Evolutionary conservation across 768 basidiomycete genomes (phyloP).

Genomic region (Lactifluus pinguis): DNA sequence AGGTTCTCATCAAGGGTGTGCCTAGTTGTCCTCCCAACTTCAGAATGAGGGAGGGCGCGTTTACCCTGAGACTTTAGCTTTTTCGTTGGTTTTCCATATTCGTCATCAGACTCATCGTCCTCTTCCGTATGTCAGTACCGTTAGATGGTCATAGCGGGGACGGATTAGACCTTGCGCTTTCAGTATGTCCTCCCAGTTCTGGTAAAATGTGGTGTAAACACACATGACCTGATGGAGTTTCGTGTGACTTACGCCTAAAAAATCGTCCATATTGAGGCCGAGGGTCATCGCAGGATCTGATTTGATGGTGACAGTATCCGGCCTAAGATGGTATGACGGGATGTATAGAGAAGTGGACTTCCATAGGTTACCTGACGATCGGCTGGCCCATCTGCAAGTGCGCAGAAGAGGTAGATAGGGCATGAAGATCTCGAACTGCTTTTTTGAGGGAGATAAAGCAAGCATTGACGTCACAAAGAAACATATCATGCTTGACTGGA

Average conservation of each 20-base stretch:
- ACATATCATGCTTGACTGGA: conserved; percentile 76
- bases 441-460: conserved; percentile 76
- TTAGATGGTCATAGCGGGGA: not conserved
- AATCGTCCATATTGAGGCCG: conserved; percentile 22
- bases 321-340: conserved; percentile 21
- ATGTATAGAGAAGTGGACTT: not conserved
- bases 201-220: not conserved
- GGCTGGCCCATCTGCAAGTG: conserved; percentile 67
- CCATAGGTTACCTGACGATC: conserved; percentile 40
- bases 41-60: conserved; percentile 29
- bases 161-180: conserved; percentile 8
- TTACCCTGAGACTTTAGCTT: conserved; percentile 25
- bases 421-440: conserved; percentile 57
- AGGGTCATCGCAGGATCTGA: conserved; percentile 21
- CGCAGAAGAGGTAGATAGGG: conserved; percentile 34
- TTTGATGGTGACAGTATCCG: conserved; percentile 28
- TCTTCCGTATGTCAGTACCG: conserved; percentile 1
- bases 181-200: conserved; percentile 16
- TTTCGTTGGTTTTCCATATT: conserved; percentile 33
- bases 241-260: conserved; percentile 14
- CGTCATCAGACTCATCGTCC: conserved; percentile 36
- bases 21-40: conserved; percentile 40
- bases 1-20: conserved; percentile 68
- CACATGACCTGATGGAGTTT: not conserved
- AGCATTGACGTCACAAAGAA: conserved; percentile 68